A percentile compares a stretch with the other conserved stretches of the same genome.
Evolutionary conservation across 1,139 yeast species (phyloP).

Genomic region (Wickerhamomyces sp.): DNA sequence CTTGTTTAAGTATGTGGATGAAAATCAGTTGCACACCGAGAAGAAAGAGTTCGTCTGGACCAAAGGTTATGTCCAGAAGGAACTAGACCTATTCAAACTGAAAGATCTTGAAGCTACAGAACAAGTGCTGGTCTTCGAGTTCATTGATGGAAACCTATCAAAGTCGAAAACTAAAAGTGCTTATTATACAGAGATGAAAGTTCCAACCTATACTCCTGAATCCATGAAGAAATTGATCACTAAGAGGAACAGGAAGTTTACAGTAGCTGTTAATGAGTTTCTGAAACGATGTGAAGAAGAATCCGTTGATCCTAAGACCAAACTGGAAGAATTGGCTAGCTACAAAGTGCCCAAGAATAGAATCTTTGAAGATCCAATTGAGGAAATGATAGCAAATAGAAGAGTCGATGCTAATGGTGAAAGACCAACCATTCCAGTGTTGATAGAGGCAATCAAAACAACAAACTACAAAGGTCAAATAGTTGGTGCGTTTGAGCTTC

Average conservation of each 20-base stretch:
- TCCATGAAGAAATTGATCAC: slow-evolving; percentile 56
- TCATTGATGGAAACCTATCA: slow-evolving; percentile 59
- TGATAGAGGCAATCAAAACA: slow-evolving; percentile 46
- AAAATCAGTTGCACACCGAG: slow-evolving; percentile 52
- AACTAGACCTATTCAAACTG: slow-evolving; percentile 43
- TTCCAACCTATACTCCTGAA: slow-evolving; percentile 42
- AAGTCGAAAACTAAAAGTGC: slow-evolving; percentile 35
- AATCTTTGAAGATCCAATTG: slow-evolving; percentile 44
- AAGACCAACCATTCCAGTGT: slow-evolving; percentile 35
- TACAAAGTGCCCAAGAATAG: slow-evolving; percentile 44
- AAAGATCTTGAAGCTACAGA: slow-evolving; percentile 31
- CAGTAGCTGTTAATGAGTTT: slow-evolving; percentile 36
- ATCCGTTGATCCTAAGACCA: slow-evolving; percentile 34
- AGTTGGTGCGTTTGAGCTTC: slow-evolving; percentile 37
- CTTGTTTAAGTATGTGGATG: slow-evolving; percentile 69
- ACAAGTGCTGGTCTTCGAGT: slow-evolving; percentile 72
- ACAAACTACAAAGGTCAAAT: slow-evolving; percentile 61
- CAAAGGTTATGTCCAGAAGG: slow-evolving; percentile 42
- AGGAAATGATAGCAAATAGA: slow-evolving; percentile 36
- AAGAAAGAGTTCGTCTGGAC: slow-evolving; percentile 43
- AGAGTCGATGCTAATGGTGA: slow-evolving; percentile 22
- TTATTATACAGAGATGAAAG: slow-evolving; percentile 29
- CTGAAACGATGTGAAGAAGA: slow-evolving; percentile 29
- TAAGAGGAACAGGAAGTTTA: slow-evolving; percentile 53
- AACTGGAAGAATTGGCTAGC: slow-evolving; percentile 32